Base-by-base conservation (phyloP, 2,329 filamentous ascomycete genomes). In the Neopestalotiopsis sp. region DNA sequence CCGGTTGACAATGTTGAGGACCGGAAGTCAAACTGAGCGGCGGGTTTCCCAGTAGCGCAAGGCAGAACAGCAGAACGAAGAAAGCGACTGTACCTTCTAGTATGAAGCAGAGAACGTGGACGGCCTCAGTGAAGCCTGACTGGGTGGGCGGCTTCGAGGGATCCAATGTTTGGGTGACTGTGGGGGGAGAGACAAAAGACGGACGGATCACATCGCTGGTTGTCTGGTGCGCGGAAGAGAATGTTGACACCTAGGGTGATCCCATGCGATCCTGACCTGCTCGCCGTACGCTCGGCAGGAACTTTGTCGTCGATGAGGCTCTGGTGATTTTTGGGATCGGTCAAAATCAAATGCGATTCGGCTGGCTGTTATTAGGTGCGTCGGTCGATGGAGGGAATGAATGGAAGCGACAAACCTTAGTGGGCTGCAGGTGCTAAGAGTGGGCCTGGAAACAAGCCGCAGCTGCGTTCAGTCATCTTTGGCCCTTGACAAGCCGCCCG, bases 261-360 rank as follows among this genome's bases (percentile, higher is more conserved):
- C 59, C n/a, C 59, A 62, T 42, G 32, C 59, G 59, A 38, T 34
- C 32, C 30, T 9, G n/a, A 34, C n/a, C 34, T 34, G 59, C 34
- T 34, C 28, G 59, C 59, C 12, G 59, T 62, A 24, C n/a, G 30
- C 17, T 62, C 32, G 28, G 59, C 59, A 62, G 34, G 30, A 38
- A 20, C 30, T 10, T 34, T 28, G n/a, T 59, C 24, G 59, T 62
- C 32, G 59, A 40, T 38, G 34, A 62, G 59, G 30, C 32, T 28
- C 20, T 28, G 28, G 63, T 20, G 14, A 24, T 64, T 65, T 64
- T 57, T 12, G 14, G 63, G 38, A 38, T 38, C 34, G 9, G 24
- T 40, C 62, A 65, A 65, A 65, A 65, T 65, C 30, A 32, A 65
- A 65, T 65, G 62, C 62, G 62, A 45, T 65, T 65, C 62, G 45